Percentiles rank a stretch among this genome's conserved stretches.
These are phyloP conservation scores for Alternaria angustiovoidea DNA, from an alignment of 2,329 filamentous ascomycete genomes.

Conservation along the genomic window DNA sequence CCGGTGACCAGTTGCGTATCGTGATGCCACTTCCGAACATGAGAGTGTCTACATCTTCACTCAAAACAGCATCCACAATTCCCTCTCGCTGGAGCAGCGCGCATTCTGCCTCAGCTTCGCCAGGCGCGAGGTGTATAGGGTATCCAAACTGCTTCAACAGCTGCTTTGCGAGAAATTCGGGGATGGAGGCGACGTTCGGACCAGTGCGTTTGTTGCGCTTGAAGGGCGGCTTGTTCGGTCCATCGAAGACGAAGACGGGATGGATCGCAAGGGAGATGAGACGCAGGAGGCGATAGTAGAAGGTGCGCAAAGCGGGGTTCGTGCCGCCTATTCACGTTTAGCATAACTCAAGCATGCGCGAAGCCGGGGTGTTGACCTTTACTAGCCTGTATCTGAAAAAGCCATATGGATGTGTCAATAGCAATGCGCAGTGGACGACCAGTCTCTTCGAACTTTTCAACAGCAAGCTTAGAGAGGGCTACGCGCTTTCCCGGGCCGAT, in stretches of 20 bases:
- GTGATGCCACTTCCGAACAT: constrained; percentile 92
- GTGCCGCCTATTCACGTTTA: constrained; percentile 68
- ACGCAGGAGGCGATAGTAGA: constrained; percentile 89
- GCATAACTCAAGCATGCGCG: constrained; percentile 1
- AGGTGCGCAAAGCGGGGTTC: constrained; percentile 87
- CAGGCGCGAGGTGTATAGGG: constrained; percentile 83
- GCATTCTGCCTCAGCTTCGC: constrained; percentile 96
- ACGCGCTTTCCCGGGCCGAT: constrained; percentile 82
- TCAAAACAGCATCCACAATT: constrained; percentile 80
- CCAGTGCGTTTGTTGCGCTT: constrained; percentile 83
- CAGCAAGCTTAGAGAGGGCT: constrained; percentile 81
- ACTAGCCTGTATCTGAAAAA: constrained; percentile 89
- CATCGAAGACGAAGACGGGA: constrained; percentile 90
- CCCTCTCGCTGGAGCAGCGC: constrained; percentile 82
- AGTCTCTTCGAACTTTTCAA: constrained; percentile 75
- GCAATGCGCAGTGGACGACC: constrained; percentile 82
- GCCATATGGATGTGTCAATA: constrained; percentile 96
- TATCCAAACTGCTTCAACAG: constrained; percentile 87
- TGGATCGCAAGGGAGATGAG: constrained; percentile 80
- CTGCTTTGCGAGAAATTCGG: constrained; percentile 80
- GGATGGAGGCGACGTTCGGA: constrained; percentile 69
- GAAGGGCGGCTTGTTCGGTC: constrained; percentile 81
- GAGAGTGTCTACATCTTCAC: constrained; percentile 94
- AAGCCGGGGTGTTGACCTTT: constrained; percentile 61
- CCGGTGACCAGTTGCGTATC: constrained; percentile 82